Evolutionary conservation across 2,329 filamentous ascomycete genomes (phyloP), one percentile per base, ranked within the genome.

Genomic region (Chrysoporthe deuterocubensis): DNA sequence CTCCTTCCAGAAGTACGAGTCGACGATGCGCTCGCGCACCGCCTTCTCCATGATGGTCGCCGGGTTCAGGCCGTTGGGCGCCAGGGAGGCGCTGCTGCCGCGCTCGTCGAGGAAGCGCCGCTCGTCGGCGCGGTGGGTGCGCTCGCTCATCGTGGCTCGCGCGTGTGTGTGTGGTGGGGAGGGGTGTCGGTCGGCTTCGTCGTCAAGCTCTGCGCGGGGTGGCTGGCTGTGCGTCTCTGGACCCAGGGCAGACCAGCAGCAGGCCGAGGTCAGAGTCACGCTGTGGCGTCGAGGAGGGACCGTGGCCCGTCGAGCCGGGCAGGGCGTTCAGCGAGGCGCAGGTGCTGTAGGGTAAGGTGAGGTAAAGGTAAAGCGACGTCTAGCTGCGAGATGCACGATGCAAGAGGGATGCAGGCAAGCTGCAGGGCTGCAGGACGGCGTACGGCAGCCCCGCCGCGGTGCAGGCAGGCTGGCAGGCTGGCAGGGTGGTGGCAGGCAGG

Each of bases 1-100:
- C 81, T 98, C 96, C 80, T 97, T 97, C 92, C 94, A 99, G 83
- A 97, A 99, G 81, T 97, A 96, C 64, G 90, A 93, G 76, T 97
- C 94, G 73, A 94, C 89, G 79, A 99, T 97, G 76, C 96, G 94
- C 81, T 99, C 96, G 76, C 92, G 92, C 72, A 97, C 93, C 52
- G 94, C 92, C 79, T 97, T 97, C 80, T 98, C 95, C 86, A 98
- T 92, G 69, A 98, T 92, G 4, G 92, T 94, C n/a, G 94, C 92
- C 0, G 95, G 95, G 81, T 97, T 97, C 75, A 96, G 91, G 69
- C 94, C 94, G 77, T 95, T 90, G 68, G 88, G 94, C 71, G 96
- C 90, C 32, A 96, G 87, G 46, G 89, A 81, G 58, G 90, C 92
- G 14, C 83, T 84, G 76, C 92, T 92, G 77, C 95, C 95, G 73